Conservation (phyloP, 768 basidiomycete species). For the Astraeus odoratus region DNA sequence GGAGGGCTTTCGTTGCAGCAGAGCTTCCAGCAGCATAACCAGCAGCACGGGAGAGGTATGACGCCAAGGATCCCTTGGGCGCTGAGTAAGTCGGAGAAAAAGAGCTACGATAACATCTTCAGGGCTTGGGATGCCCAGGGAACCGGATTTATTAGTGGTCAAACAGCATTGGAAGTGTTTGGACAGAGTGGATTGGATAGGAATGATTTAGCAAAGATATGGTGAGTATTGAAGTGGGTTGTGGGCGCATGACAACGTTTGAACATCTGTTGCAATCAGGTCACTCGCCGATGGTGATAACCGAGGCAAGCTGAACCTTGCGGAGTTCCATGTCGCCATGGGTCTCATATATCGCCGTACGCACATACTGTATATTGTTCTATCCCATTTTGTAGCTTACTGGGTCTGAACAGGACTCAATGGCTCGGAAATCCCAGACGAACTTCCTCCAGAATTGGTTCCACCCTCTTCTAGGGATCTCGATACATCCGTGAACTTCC, state of each 20-base stretch:
- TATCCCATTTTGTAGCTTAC: neutral
- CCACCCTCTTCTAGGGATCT: constrained; percentile 91
- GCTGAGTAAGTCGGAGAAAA: constrained; percentile 84
- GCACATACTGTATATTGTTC: constrained; percentile 25
- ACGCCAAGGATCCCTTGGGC: constrained; percentile 80
- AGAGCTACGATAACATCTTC: constrained; percentile 95
- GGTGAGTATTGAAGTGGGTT: constrained; percentile 45
- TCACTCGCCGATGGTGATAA: constrained; percentile 88
- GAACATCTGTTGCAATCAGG: constrained; percentile 38
- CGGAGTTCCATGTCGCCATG: constrained; percentile 99
- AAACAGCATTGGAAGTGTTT: constrained; percentile 86
- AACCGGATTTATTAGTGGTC: constrained; percentile 81
- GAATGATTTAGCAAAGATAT: constrained; percentile 89
- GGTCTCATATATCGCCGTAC: constrained; percentile 92
- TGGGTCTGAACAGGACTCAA: constrained; percentile 58
- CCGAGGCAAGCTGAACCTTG: constrained; percentile 89
- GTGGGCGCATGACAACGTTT: neutral
- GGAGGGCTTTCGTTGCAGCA: constrained; percentile 63
- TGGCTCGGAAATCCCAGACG: constrained; percentile 83
- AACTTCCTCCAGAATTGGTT: constrained; percentile 81
- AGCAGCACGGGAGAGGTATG: constrained; percentile 57
- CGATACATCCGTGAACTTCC: constrained; percentile 79
- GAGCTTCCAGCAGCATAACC: constrained; percentile 83
- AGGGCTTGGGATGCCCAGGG: constrained; percentile 86
- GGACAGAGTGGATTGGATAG: constrained; percentile 85